phyloP scores from a whole-genome alignment of 352 stramenopile genomes.

The Hyphochytrium catenoides region DNA sequence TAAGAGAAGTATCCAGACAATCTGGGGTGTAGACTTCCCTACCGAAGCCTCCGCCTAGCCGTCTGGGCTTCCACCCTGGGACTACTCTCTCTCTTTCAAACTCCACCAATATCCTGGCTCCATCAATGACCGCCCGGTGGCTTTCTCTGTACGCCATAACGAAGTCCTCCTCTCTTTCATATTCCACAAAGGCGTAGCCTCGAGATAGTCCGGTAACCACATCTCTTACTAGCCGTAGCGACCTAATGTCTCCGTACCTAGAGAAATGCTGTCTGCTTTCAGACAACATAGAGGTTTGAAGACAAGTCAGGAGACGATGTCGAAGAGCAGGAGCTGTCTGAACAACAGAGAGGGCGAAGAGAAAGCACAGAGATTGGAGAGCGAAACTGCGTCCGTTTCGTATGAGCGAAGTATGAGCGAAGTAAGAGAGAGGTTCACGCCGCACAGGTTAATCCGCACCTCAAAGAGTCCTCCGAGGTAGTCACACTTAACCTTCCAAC shows the following conservation, averaged over 20 bases:
- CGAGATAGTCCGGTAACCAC: slow-evolving; percentile 28
- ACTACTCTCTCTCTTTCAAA: slow-evolving; percentile 47
- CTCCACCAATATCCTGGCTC: slow-evolving; percentile 31
- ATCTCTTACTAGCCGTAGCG: slow-evolving; percentile 34
- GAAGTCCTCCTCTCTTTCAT: slow-evolving; percentile 23
- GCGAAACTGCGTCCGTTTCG: too few species aligned
- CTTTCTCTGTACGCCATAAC: slow-evolving; percentile 22
- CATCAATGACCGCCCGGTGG: slow-evolving; percentile 27
- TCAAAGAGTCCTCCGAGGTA: slow-evolving; percentile 25
- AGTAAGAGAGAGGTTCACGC: too few species aligned
- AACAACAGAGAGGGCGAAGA: too few species aligned
- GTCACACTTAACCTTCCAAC: slow-evolving; percentile 26
- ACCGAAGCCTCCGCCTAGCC: slow-evolving; percentile 46
- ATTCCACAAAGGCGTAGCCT: slow-evolving; percentile 53
- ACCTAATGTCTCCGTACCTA: slow-evolving; percentile 18
- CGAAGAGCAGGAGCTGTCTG: too few species aligned
- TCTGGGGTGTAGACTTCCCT: too few species aligned
- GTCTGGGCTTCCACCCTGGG: slow-evolving; percentile 44
- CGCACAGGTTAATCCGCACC: slow-evolving; percentile 22
- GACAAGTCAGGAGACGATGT: too few species aligned
- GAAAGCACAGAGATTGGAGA: too few species aligned
- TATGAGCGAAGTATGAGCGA: too few species aligned
- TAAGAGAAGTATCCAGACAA: too few species aligned
- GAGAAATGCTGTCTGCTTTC: too few species aligned
- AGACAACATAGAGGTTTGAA: too few species aligned